Conservation (phyloP, 176 grass and related monocot species). For the Echinochloa phyllopogon region DNA sequence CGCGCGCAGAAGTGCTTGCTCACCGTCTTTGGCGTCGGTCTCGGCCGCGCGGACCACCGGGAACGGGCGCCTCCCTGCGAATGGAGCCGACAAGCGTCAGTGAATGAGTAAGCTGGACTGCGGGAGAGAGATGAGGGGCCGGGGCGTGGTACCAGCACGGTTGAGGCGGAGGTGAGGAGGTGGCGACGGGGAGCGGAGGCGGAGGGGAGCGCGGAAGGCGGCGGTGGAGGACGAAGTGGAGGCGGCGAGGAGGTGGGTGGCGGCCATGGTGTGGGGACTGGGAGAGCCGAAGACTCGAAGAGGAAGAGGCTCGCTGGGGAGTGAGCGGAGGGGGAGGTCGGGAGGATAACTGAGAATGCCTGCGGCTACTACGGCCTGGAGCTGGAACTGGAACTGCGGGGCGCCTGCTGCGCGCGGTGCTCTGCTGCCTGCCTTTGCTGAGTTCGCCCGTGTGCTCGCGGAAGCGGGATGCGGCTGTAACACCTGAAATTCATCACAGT, state of each 20-base stretch:
- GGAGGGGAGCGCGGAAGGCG: conserved; percentile 33
- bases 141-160: conserved; percentile 1
- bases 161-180: conserved; percentile 42
- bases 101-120: background rate
- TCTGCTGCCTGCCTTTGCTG: too few species aligned
- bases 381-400: too few species aligned
- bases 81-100: conserved; percentile 31
- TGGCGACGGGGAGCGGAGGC: background rate
- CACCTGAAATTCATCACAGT: too few species aligned
- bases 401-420: too few species aligned
- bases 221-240: conserved; percentile 6
- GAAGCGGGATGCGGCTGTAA: too few species aligned
- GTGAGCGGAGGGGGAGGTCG: too few species aligned
- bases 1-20: background rate
- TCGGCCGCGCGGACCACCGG: conserved; percentile 58
- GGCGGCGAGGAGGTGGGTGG: conserved; percentile 44
- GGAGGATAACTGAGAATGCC: conserved; percentile 31
- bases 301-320: background rate
- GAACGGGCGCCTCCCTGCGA: conserved; percentile 51
- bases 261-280: conserved; percentile 39
- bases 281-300: background rate
- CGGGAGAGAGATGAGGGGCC: background rate
- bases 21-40: conserved; percentile 68
- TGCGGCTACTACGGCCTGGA: too few species aligned
- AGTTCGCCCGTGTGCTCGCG: too few species aligned